Evolutionary conservation across 768 basidiomycete genomes (phyloP), one percentile per base, ranked within the genome.

Genomic region (Floccularia luteovirens): DNA sequence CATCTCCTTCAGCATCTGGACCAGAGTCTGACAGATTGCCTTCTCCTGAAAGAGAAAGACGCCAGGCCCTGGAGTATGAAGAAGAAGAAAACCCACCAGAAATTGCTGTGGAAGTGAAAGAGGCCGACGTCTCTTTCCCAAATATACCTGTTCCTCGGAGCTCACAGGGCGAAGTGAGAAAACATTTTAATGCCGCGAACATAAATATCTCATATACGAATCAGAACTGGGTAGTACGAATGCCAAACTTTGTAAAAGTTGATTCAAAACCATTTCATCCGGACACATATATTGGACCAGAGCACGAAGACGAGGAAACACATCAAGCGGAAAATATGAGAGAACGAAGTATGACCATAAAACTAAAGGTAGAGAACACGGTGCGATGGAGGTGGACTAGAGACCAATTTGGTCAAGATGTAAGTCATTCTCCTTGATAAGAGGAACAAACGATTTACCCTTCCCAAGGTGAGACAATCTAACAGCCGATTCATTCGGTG

Each of bases 361-460:
- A 89, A 56, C 73, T 89, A 36, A 83, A 87, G 49, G 88, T 96
- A 5, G 89, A 91, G 66, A 96, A 96, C 58, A 93, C 92, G 4
- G 72, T 98, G 14, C 75, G 96, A 27, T 99, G 96, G 96, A 79
- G 82, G 50, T 99, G 96, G 96, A 70, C 71, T 1, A 86, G 84
- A 56, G 85, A 87, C 47, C 73, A 73, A 42, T 64, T 70, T 28
- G 88, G 82, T 4, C 64, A 77, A 52, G 83, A 88, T 52, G 93
- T 93, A 52, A 66, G 88, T 71, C 7, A 17, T 30, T 32, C 27
- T 30, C 20, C 30, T 23, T 12, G 25, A 22, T n/a, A 12, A 38
- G 12, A 12, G n/a, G 16, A 14, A 12, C 10, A 20, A 12, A 13
- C 27, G 10, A 7, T 39, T 28, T 14, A 21, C 23, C 24, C 2